A percentile compares a stretch with the other conserved stretches of the same genome.
Evolutionary conservation across 192 early-diverging fungal genomes (phyloP).

Genomic region (Oehlia diaphana): DNA sequence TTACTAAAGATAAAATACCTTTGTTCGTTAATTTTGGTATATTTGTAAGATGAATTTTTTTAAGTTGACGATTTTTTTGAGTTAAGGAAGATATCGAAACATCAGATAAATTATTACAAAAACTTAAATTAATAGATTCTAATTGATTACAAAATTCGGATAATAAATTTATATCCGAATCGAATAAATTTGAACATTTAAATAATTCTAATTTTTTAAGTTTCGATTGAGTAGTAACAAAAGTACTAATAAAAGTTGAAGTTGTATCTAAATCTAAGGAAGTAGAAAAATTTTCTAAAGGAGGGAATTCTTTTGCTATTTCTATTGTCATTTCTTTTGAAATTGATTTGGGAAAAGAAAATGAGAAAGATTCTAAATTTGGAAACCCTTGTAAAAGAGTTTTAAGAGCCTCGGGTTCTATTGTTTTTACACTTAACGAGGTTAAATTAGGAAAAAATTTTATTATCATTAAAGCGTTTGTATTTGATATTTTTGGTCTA

Average conservation of each 20-base stretch:
- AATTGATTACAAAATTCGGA: neutral
- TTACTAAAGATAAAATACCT: neutral
- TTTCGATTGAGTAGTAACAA: neutral
- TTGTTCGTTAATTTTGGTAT: neutral
- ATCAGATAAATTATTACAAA: neutral
- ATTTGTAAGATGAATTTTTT: neutral
- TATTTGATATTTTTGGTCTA: neutral
- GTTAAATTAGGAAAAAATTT: neutral
- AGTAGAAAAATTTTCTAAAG: neutral
- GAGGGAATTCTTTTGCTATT: neutral
- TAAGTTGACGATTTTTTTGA: neutral
- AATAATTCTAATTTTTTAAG: neutral
- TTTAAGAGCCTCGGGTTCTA: neutral
- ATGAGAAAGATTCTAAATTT: neutral
- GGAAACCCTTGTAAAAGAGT: neutral
- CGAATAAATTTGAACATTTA: neutral
- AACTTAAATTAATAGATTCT: neutral
- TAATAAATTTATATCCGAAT: neutral
- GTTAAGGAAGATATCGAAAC: neutral
- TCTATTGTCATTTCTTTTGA: neutral
- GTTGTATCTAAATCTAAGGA: neutral
- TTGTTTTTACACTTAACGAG: neutral
- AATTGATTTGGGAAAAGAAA: neutral
- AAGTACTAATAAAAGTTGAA: neutral
- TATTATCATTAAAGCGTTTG: neutral